These are phyloP conservation scores for Hypoxylon sp. DNA, from an alignment of 2,329 filamentous ascomycete species.

Conservation along the genomic window DNA sequence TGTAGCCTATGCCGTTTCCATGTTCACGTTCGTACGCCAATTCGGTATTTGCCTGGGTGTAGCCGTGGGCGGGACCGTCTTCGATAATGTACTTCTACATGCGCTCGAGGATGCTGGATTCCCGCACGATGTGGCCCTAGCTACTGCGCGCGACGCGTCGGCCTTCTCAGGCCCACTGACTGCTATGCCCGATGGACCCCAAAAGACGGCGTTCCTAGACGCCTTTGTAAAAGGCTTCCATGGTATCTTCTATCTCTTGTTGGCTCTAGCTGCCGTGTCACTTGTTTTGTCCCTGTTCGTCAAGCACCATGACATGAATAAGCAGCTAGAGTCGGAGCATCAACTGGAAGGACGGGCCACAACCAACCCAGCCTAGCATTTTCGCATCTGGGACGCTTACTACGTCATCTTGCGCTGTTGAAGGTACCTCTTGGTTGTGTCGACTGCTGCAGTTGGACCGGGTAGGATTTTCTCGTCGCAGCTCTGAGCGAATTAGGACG, in stretches of 20 bases:
- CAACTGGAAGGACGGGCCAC: not conserved
- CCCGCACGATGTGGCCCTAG: not conserved
- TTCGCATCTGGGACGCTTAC: not conserved
- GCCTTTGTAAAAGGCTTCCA: not conserved
- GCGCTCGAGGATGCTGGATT: not conserved
- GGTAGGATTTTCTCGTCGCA: not conserved
- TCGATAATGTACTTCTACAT: not conserved
- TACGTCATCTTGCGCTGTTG: not conserved
- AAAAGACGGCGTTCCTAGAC: not conserved
- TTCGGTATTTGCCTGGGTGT: not conserved
- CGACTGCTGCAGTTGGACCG: not conserved
- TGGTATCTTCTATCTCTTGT: not conserved
- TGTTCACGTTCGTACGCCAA: not conserved
- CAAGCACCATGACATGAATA: conserved; percentile 2
- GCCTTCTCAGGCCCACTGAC: not conserved
- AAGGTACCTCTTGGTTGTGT: not conserved
- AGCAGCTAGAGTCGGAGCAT: not conserved
- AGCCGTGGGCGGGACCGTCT: not conserved
- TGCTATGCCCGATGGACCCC: not conserved
- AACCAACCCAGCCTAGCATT: not conserved
- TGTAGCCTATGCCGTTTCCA: not conserved
- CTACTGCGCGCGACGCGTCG: not conserved
- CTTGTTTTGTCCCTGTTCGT: not conserved
- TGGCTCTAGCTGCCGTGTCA: not conserved
- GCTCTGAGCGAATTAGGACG: not conserved